Percentiles rank a stretch among this genome's conserved stretches.
These are phyloP conservation scores for Pichia cactophila DNA, from an alignment of 1,139 yeast species.

Conservation along the genomic window DNA sequence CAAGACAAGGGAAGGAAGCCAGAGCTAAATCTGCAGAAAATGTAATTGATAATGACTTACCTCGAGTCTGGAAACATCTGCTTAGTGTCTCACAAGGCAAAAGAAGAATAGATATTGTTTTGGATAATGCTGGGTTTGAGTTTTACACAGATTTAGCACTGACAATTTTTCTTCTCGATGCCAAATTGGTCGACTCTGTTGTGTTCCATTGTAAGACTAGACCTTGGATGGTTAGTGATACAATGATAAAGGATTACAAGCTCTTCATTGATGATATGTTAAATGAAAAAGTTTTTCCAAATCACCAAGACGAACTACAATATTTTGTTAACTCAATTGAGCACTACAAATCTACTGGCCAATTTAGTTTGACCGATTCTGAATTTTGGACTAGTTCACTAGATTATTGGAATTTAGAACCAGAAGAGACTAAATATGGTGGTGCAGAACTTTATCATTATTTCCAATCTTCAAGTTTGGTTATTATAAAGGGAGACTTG, in stretches of 20 bases:
- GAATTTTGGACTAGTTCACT: constrained; percentile 80
- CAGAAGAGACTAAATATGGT: constrained; percentile 45
- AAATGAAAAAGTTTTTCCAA: constrained; percentile 45
- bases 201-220: constrained; percentile 82
- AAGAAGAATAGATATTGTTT: constrained; percentile 67
- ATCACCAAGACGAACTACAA: constrained; percentile 36
- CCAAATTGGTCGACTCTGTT: constrained; percentile 53
- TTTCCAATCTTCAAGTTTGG: constrained; percentile 50
- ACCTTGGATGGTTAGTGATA: constrained; percentile 98
- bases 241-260: constrained; percentile 72
- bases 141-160: constrained; percentile 80
- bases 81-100: constrained; percentile 23
- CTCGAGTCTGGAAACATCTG: constrained; percentile 53
- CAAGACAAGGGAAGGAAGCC: constrained; percentile 85
- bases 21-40: constrained; percentile 78
- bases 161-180: constrained; percentile 66
- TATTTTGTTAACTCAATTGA: constrained; percentile 45
- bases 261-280: constrained; percentile 51
- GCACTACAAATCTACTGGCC: constrained; percentile 41
- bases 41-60: constrained; percentile 71
- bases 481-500: constrained; percentile 90
- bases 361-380: constrained; percentile 51
- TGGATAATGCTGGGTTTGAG: constrained; percentile 95
- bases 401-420: constrained; percentile 63
- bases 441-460: constrained; percentile 49